These are phyloP conservation scores for Agaricus sinodeliciosus DNA, from an alignment of 768 basidiomycete species.

Conservation along the genomic window DNA sequence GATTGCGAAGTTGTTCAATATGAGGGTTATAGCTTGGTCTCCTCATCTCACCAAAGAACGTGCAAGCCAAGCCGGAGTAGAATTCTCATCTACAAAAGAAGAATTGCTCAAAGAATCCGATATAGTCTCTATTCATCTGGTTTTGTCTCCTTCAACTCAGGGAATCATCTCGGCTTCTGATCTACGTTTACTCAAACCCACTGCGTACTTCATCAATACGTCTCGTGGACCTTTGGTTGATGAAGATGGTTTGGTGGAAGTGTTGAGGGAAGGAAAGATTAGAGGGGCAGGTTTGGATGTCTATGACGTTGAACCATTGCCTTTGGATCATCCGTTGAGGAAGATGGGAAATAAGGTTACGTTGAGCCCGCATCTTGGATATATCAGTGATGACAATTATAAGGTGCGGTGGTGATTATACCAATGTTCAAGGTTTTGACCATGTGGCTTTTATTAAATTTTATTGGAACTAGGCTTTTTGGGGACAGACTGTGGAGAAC, in stretches of 20 bases:
- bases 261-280: constrained; percentile 38
- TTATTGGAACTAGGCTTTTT: constrained; percentile 32
- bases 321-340: constrained; percentile 47
- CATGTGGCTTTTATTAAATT: background rate
- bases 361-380: constrained; percentile 57
- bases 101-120: constrained; percentile 48
- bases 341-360: constrained; percentile 42
- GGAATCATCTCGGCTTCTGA: constrained; percentile 42
- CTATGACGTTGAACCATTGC: constrained; percentile 60
- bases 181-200: constrained; percentile 47
- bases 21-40: constrained; percentile 60
- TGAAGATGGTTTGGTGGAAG: constrained; percentile 45
- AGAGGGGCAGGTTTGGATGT: constrained; percentile 62
- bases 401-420: constrained; percentile 25
- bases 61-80: constrained; percentile 44
- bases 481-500: constrained; percentile 50
- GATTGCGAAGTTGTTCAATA: constrained; percentile 54
- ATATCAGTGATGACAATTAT: constrained; percentile 45
- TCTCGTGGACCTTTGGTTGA: constrained; percentile 61
- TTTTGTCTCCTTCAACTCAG: constrained; percentile 43
- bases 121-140: constrained; percentile 56
- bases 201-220: constrained; percentile 60
- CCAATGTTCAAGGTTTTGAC: background rate
- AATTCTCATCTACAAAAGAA: constrained; percentile 41
- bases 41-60: constrained; percentile 55